Base-by-base conservation (phyloP, 176 grass and related monocot species). In the Cocos nucifera region DNA sequence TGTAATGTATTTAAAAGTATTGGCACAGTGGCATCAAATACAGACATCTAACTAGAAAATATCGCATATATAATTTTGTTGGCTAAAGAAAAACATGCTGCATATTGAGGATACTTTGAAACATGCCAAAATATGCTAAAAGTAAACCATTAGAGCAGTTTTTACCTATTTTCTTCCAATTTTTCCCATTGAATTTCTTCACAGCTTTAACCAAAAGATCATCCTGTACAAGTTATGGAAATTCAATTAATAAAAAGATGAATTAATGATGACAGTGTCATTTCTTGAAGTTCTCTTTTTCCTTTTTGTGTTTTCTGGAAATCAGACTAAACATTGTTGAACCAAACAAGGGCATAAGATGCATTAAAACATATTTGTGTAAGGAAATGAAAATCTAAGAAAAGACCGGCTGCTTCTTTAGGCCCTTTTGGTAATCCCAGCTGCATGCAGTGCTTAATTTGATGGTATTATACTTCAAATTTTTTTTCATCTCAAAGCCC, bases 81-180 rank as follows among this genome's bases (percentile, higher is more conserved):
- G 17, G 32, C 32, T 49, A 2, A 20, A 1, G 12, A 48, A 49
- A 29, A 63, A 63, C 12, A 10, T 19, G 6, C 20, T 29, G 44
- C 15, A 63, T 22, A 20, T 20, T 49, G 18, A n/a, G 44, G 3
- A 19, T 15, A 44, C 9, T 49, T 10, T 4, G 7, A 30, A 63
- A 16, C 15, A 22, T 10, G 19, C 32, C 2, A 35, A 49, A 19
- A 63, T 49, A 21, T 14, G 44, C 14, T 21, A 8, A 21, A 62
- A 22, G 32, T 22, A 12, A 44, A 44, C 1, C 10, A 14, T 3
- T 3, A 14, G 35, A 44, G 9, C 2, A 4, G 17, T 19, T 21
- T 27, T 12, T 65, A 65, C 63, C 63, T 51, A 65, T 65, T n/a
- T 16, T 65, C 49, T 65, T 65, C 63, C 63, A 65, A 49, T 53